Conservation (phyloP, 1,139 yeast species). For the Saccharomyces hybrid region DNA sequence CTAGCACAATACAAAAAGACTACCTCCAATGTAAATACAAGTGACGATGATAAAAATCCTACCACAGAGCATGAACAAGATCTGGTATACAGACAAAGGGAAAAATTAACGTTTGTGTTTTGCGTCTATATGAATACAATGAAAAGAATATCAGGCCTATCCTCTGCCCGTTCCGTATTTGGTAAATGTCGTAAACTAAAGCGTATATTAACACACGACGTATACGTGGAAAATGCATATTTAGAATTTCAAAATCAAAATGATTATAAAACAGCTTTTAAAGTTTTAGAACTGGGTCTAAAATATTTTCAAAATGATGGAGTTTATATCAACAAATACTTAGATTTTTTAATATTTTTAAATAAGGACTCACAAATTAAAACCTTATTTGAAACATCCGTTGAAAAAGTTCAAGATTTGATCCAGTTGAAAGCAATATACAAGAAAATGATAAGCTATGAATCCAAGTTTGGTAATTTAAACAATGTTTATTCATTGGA, state of each 20-base stretch:
- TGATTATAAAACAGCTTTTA: constrained; percentile 60
- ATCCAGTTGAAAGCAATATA: constrained; percentile 37
- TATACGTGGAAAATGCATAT: constrained; percentile 74
- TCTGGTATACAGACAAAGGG: constrained; percentile 13
- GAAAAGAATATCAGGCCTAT: constrained; percentile 56
- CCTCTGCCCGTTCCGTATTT: constrained; percentile 65
- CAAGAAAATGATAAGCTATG: constrained; percentile 45
- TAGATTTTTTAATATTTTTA: constrained; percentile 61
- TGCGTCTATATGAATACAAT: constrained; percentile 52
- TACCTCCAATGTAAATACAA: constrained; percentile 22
- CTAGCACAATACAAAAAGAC: constrained; percentile 32
- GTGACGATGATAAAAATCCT: constrained; percentile 12
- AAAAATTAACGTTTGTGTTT: constrained; percentile 32
- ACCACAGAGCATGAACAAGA: constrained; percentile 2
- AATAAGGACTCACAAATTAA: constrained; percentile 79
- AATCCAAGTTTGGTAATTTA: constrained; percentile 56
- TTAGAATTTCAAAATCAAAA: constrained; percentile 62
- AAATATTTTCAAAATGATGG: constrained; percentile 50
- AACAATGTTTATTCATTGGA: constrained; percentile 61
- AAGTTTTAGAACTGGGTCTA: constrained; percentile 74
- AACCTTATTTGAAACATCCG: constrained; percentile 66
- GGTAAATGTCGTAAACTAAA: constrained; percentile 48
- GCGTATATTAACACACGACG: constrained; percentile 53
- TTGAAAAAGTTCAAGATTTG: constrained; percentile 36
- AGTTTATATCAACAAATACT: constrained; percentile 57